phyloP scores from a whole-genome alignment of 2,329 filamentous ascomycete species.

The Aspergillus puulaauensis region DNA sequence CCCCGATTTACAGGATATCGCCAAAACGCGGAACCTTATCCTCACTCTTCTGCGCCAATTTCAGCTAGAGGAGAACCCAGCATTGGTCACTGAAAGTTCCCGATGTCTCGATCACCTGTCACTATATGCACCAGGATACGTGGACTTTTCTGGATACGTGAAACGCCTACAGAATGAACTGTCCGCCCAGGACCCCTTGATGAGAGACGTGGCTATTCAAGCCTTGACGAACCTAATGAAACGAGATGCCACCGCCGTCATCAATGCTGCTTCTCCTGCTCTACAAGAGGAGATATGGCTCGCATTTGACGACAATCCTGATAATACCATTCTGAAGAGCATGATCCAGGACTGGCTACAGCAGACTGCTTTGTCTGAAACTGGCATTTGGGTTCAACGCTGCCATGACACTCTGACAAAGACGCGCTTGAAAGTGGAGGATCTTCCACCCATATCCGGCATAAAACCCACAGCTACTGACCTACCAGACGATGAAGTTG shows the following conservation, averaged over 20 bases:
- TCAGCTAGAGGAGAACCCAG: conserved; percentile 68
- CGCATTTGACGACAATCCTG: conserved; percentile 73
- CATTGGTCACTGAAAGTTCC: conserved; percentile 74
- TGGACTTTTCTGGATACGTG: conserved; percentile 83
- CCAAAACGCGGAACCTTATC: conserved; percentile 88
- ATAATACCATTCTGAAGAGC: conserved; percentile 77
- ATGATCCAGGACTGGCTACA: conserved; percentile 92
- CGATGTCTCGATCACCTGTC: conserved; percentile 87
- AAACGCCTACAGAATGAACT: conserved; percentile 76
- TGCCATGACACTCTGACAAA: conserved; percentile 89
- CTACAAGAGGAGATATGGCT: conserved; percentile 93
- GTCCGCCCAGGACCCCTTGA: conserved; percentile 64
- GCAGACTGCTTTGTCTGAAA: conserved; percentile 80
- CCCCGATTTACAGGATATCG: conserved; percentile 88
- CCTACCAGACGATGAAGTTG: conserved; percentile 91
- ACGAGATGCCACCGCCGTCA: conserved; percentile 78
- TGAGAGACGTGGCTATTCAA: conserved; percentile 79
- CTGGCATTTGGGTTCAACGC: conserved; percentile 79
- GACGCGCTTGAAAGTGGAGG: conserved; percentile 68
- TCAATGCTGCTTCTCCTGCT: conserved; percentile 70
- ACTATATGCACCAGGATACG: conserved; percentile 83
- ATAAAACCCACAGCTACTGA: conserved; percentile 62
- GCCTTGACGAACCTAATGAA: conserved; percentile 96
- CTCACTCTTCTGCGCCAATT: conserved; percentile 83
- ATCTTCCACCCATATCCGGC: conserved; percentile 39